Percentiles rank a stretch among this genome's conserved stretches.
phyloP scores from a whole-genome alignment of 495 filamentous ascomycete genomes.

The Neurospora sublineolata region DNA sequence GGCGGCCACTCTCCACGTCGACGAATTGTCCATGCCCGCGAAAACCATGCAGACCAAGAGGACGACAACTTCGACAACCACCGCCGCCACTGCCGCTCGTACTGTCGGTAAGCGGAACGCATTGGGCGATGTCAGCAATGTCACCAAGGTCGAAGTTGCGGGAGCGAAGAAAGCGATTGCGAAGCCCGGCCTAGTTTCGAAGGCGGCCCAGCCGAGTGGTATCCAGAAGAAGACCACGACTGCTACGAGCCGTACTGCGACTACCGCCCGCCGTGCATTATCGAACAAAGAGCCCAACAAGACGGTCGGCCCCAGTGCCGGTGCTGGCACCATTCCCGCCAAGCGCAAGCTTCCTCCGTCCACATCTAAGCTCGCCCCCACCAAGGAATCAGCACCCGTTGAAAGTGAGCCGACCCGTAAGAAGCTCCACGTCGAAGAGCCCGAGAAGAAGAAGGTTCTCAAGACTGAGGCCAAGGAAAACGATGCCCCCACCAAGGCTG shows the following conservation, averaged over 20 bases:
- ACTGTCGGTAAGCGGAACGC: conserved; percentile 57
- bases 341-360: conserved; percentile 47
- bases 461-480: conserved; percentile 31
- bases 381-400: conserved; percentile 50
- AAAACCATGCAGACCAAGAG: conserved; percentile 74
- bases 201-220: conserved; percentile 62
- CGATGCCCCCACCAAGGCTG: conserved; percentile 23
- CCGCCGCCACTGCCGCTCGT: conserved; percentile 37
- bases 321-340: conserved; percentile 51
- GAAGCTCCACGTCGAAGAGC: conserved; percentile 30
- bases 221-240: conserved; percentile 66
- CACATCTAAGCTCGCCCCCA: conserved; percentile 31
- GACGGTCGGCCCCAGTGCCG: conserved; percentile 57
- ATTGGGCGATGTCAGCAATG: conserved; percentile 91
- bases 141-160: conserved; percentile 57
- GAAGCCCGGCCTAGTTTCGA: conserved; percentile 60
- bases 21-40: conserved; percentile 39
- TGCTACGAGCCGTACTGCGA: conserved; percentile 28
- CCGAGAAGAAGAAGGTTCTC: conserved; percentile 15
- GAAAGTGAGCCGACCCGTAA: conserved; percentile 44
- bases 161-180: conserved; percentile 63
- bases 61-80: conserved; percentile 7
- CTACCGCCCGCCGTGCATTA: conserved; percentile 34
- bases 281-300: conserved; percentile 58
- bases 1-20: conserved; percentile 57